These are phyloP conservation scores for Magnaporthiopsis incrustans DNA, from an alignment of 2,329 filamentous ascomycete genomes.

Conservation along the genomic window DNA sequence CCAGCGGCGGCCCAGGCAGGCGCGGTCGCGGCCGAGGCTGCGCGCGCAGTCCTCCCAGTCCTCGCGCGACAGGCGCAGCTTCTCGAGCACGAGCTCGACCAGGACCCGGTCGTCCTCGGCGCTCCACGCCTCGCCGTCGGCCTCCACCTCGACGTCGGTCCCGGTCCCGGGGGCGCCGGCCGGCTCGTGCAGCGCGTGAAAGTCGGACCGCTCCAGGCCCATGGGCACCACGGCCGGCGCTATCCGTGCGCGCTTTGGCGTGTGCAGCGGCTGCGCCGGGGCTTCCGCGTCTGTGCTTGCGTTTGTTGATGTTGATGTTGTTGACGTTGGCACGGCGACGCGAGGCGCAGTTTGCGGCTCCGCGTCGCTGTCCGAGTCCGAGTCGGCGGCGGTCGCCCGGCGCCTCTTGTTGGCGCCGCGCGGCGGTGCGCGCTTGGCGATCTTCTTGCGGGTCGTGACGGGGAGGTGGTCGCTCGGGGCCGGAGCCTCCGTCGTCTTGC, in stretches of 20 bases:
- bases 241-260: slow-evolving; percentile 52
- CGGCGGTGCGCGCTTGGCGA: slow-evolving; percentile 41
- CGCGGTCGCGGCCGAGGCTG: slow-evolving; percentile 51
- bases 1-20: slow-evolving; percentile 50
- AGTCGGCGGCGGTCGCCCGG: slow-evolving; percentile 34
- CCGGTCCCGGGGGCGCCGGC: background rate
- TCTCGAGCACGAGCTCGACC: slow-evolving; percentile 60
- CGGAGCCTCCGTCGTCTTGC: slow-evolving; percentile 20
- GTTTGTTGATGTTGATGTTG: background rate
- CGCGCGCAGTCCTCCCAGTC: slow-evolving; percentile 63
- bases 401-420: slow-evolving; percentile 47
- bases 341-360: slow-evolving; percentile 10
- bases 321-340: background rate
- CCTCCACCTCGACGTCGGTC: slow-evolving; percentile 33
- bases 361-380: slow-evolving; percentile 21
- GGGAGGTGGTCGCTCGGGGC: slow-evolving; percentile 22
- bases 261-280: slow-evolving; percentile 30
- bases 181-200: slow-evolving; percentile 38
- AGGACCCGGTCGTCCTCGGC: slow-evolving; percentile 56
- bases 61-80: slow-evolving; percentile 54
- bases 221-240: slow-evolving; percentile 53
- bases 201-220: slow-evolving; percentile 51
- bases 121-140: slow-evolving; percentile 46
- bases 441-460: slow-evolving; percentile 33
- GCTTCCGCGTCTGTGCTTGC: background rate